These are phyloP conservation scores for Candida argentea DNA, from an alignment of 805 yeast genomes.

Conservation along the genomic window DNA sequence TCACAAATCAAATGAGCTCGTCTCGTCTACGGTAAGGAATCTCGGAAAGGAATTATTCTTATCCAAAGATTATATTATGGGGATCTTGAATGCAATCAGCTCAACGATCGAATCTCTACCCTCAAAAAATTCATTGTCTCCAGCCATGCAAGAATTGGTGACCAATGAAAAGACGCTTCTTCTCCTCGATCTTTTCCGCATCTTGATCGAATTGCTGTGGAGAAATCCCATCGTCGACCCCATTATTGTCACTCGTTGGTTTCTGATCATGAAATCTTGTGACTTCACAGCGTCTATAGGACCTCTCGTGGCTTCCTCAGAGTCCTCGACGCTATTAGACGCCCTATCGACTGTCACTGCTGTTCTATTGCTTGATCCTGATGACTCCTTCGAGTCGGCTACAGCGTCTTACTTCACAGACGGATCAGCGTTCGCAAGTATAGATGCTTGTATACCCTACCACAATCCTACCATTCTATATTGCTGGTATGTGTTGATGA, in stretches of 20 bases:
- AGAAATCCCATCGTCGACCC: slow-evolving; percentile 24
- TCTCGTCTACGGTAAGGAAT: slow-evolving; percentile 20
- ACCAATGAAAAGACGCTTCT: slow-evolving; percentile 21
- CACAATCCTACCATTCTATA: slow-evolving; percentile 44
- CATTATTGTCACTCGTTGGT: slow-evolving; percentile 42
- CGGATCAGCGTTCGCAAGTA: slow-evolving; percentile 21
- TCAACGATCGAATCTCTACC: slow-evolving; percentile 5
- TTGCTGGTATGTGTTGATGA: slow-evolving; percentile 56
- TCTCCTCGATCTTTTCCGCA: slow-evolving; percentile 25
- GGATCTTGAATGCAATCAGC: slow-evolving; percentile 11
- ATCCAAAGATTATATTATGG: slow-evolving; percentile 18
- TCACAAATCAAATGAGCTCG: slow-evolving; percentile 8
- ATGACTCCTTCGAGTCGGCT: slow-evolving; percentile 30
- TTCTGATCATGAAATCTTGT: slow-evolving; percentile 33
- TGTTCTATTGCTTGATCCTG: slow-evolving; percentile 46
- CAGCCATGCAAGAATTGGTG: slow-evolving; percentile 9
- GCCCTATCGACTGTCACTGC: slow-evolving; percentile 40
- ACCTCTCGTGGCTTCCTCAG: slow-evolving; percentile 15
- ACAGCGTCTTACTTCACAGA: slow-evolving; percentile 25
- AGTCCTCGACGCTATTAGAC: slow-evolving; percentile 26
- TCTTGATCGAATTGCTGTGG: slow-evolving; percentile 28
- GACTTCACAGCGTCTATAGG: slow-evolving; percentile 17
- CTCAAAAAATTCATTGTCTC: slow-evolving; percentile 6
- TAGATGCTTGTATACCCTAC: slow-evolving; percentile 31
- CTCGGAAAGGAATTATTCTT: slow-evolving; percentile 30